A percentile compares a stretch with the other conserved stretches of the same genome.
phyloP scores from a whole-genome alignment of 345 rosid species.

The Triadica sebifera region DNA sequence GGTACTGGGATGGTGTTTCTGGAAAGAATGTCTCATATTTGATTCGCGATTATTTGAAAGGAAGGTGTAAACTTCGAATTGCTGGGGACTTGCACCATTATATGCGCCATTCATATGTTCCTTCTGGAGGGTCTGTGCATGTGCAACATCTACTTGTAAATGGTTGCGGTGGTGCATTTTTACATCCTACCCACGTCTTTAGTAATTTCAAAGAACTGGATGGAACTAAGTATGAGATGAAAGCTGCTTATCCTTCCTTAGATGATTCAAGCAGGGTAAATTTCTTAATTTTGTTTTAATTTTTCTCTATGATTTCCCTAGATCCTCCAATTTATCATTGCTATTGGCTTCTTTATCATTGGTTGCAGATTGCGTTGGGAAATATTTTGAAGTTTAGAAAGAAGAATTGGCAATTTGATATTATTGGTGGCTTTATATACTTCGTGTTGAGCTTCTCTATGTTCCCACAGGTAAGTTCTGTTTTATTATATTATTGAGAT shows the following conservation, averaged over 20 bases:
- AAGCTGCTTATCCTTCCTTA: conserved; percentile 87
- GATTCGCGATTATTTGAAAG: conserved; percentile 72
- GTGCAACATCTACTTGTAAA: conserved; percentile 93
- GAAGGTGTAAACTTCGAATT: conserved; percentile 89
- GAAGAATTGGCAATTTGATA: conserved; percentile 99
- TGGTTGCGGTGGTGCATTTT: conserved; percentile 97
- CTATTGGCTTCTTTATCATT: neutral
- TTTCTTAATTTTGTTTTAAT: conserved; percentile 7
- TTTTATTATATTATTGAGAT: conserved; percentile 10
- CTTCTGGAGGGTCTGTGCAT: conserved; percentile 66
- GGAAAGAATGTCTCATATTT: conserved; percentile 84
- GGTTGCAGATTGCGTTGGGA: conserved; percentile 89
- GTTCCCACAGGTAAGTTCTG: conserved; percentile 85
- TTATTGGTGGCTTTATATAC: conserved; percentile 96
- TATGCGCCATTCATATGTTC: conserved; percentile 87
- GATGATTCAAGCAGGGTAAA: conserved; percentile 96
- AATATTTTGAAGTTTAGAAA: conserved; percentile 97
- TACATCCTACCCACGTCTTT: conserved; percentile 98
- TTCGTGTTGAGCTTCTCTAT: conserved; percentile 80
- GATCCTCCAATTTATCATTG: neutral
- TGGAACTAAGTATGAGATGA: conserved; percentile 68
- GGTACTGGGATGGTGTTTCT: conserved; percentile 74
- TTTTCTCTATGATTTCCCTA: neutral
- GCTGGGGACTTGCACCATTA: conserved; percentile 99
- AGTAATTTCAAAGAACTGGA: conserved; percentile 57